These are phyloP conservation scores for Cyclocybe aegerita DNA, from an alignment of 768 basidiomycete genomes.

Conservation along the genomic window DNA sequence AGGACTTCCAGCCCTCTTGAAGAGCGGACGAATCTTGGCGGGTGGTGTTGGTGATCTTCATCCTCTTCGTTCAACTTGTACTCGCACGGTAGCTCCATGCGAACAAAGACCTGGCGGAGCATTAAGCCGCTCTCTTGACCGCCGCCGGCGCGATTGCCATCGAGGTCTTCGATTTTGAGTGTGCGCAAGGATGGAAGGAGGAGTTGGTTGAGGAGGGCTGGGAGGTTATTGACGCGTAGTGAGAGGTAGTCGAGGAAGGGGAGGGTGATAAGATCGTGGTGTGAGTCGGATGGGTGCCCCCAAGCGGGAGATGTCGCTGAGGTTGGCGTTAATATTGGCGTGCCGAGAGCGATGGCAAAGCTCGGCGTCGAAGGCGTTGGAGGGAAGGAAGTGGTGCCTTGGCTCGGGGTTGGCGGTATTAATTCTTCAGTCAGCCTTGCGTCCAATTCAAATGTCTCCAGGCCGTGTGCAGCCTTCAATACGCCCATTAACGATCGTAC, in stretches of 20 bases:
- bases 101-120: constrained; percentile 27
- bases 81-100: constrained; percentile 28
- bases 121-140: constrained; percentile 26
- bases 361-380: not conserved
- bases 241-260: constrained; percentile 25
- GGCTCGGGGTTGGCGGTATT: no score
- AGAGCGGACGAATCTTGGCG: no score
- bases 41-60: no score
- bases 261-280: constrained; percentile 16
- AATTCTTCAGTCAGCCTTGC: constrained; percentile 6
- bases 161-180: constrained; percentile 33
- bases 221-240: constrained; percentile 34
- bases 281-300: not conserved
- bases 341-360: not conserved
- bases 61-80: not conserved
- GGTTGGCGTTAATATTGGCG: not conserved
- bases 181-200: constrained; percentile 27
- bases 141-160: constrained; percentile 27
- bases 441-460: constrained; percentile 15
- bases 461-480: constrained; percentile 1
- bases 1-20: constrained; percentile 20
- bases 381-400: not conserved
- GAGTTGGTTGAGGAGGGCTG: constrained; percentile 27
- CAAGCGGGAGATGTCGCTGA: not conserved
- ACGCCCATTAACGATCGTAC: constrained; percentile 5